Evolutionary conservation across 805 yeast species (phyloP).

Genomic region (Schwanniomyces polymorphus): DNA sequence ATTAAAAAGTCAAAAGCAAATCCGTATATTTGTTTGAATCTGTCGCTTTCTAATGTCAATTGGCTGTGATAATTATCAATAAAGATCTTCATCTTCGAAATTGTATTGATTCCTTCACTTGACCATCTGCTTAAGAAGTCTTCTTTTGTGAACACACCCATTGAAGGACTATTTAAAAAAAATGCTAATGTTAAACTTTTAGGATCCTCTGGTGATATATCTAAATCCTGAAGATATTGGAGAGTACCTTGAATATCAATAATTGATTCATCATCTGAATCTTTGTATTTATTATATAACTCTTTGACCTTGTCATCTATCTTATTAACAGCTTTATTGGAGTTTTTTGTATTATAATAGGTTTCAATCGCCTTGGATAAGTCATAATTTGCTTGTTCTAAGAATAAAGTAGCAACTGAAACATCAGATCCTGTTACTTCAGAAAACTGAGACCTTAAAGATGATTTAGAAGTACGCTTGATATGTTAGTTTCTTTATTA

Average conservation of each 20-base stretch:
- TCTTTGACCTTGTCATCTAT: conserved; percentile 19
- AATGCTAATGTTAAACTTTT: conserved; percentile 70
- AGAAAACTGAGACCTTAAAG: conserved; percentile 32
- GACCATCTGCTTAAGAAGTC: conserved; percentile 64
- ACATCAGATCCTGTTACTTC: conserved; percentile 39
- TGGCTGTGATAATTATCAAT: conserved; percentile 13
- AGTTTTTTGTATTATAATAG: conserved; percentile 15
- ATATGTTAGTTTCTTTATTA: background rate
- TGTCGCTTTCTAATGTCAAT: conserved; percentile 27
- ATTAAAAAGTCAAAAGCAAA: conserved; percentile 69
- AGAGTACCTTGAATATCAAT: conserved; percentile 84
- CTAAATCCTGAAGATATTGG: conserved; percentile 62
- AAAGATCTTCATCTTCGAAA: conserved; percentile 47
- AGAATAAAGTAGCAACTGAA: conserved; percentile 34
- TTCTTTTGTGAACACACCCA: conserved; percentile 57
- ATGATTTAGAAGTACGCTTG: conserved; percentile 5
- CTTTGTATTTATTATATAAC: conserved; percentile 35
- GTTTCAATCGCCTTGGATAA: conserved; percentile 31
- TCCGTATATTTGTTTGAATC: conserved; percentile 61
- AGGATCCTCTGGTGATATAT: conserved; percentile 72
- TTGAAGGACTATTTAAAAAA: conserved; percentile 62
- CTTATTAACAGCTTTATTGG: conserved; percentile 1
- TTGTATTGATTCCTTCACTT: conserved; percentile 21
- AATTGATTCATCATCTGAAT: conserved; percentile 24
- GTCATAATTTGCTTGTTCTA: conserved; percentile 30